Percentiles rank a stretch among this genome's conserved stretches.
These are phyloP conservation scores for Allium fistulosum DNA, from an alignment of 106 monocot genomes.

Conservation along the genomic window DNA sequence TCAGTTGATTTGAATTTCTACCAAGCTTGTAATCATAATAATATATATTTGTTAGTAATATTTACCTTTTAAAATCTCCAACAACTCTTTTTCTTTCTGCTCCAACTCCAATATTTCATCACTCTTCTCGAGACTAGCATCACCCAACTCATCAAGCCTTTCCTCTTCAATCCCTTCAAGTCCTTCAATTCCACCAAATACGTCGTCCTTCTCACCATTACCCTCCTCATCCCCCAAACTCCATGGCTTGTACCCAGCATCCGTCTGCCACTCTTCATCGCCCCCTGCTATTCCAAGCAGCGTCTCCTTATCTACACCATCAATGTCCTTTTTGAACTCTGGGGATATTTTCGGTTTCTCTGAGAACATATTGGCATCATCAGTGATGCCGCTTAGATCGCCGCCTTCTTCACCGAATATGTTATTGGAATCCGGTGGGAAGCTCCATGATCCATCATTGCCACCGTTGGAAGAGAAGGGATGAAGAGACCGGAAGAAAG, in stretches of 20 bases:
- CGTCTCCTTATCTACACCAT: constrained; percentile 25
- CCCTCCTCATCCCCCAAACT: constrained; percentile 31
- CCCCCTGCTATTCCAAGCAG: neutral
- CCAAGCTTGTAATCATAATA: too few relatives aligned
- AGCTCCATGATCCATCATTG: constrained; percentile 27
- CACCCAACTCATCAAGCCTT: neutral
- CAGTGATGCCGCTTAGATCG: constrained; percentile 20
- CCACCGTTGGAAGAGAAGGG: constrained; percentile 5
- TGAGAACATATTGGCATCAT: constrained; percentile 5
- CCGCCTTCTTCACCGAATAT: constrained; percentile 24
- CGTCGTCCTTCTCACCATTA: constrained; percentile 22
- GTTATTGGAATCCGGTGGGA: constrained; percentile 29
- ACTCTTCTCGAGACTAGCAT: constrained; percentile 18
- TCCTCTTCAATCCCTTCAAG: constrained; percentile 17
- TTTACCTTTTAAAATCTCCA: constrained; percentile 40
- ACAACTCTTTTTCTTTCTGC: constrained; percentile 41
- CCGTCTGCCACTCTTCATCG: constrained; percentile 27
- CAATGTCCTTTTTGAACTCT: constrained; percentile 20
- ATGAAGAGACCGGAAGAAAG: constrained; percentile 2
- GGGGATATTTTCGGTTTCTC: neutral
- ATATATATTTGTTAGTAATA: neutral
- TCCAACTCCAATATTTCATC: constrained; percentile 25
- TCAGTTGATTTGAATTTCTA: neutral
- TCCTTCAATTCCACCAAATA: constrained; percentile 33
- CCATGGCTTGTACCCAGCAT: constrained; percentile 44